Evolutionary conservation across 345 rosid genomes (phyloP), one percentile per base, ranked within the genome.

Genomic region (Iberis pinnata): DNA sequence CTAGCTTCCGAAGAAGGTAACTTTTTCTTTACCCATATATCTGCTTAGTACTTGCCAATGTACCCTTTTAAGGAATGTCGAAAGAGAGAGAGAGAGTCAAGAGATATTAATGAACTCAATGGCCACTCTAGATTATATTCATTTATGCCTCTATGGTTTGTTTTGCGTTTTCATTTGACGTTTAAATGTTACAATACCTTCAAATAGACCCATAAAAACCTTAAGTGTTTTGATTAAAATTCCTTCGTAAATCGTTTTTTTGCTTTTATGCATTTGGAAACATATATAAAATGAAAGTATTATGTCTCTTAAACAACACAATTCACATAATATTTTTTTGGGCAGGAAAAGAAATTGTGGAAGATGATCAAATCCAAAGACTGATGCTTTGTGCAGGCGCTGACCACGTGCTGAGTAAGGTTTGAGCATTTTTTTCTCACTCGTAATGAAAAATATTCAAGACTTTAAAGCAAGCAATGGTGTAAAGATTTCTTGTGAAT

Each of bases 1-100:
- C 89, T 90, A 49, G 95, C 98, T 54, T 44, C 65, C 14, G 98
- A 90, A 78, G 95, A 90, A 73, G 96, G 98, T 86, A 70, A 69
- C 54, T 19, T 31, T 60, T 46, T 47, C 16, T 31, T 7, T 9
- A 29, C 44, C 33, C 2, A 29, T 15, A 41, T 38, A 38, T 37
- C 12, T 46, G 7, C 43, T 37, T 53, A 55, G 43, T 54, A 15
- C 10, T n/a, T 46, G 5, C 26, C 24, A 35, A 6, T 38, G 18
- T 20, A 35, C 36, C 22, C 57, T 41, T 48, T 41, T 56, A 40
- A 56, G 63, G 62, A 56, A 56, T 48, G 17, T 41, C 0, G 20
- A 3, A 19, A 29, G 50, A 18, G 3, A 42, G 11, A 3, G 27
- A 29, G 50, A 18, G 3, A 42, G 11, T 11, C 35, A 14, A 35